Conservation (phyloP, 2,329 filamentous ascomycete species). For the Phyllosticta capitalensis region DNA sequence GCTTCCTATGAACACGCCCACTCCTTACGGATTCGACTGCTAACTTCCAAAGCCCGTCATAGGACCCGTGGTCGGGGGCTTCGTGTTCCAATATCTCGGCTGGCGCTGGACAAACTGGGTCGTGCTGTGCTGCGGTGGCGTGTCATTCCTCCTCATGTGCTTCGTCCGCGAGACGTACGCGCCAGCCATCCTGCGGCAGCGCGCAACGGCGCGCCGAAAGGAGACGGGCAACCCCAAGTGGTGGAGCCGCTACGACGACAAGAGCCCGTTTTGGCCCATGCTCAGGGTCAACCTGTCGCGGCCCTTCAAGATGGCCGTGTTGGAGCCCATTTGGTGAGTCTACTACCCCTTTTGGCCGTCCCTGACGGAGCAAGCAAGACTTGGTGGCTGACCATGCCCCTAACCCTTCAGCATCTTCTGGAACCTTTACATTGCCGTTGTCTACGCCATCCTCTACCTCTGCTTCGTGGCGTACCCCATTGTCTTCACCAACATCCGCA, state of each 20-base stretch:
- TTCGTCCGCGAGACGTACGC: conserved; percentile 65
- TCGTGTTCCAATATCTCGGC: conserved; percentile 36
- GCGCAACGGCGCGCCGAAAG: conserved; percentile 54
- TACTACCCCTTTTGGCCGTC: not conserved
- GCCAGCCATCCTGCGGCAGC: conserved; percentile 58
- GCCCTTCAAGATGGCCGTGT: conserved; percentile 67
- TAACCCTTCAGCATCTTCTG: conserved; percentile 53
- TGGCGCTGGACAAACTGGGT: conserved; percentile 77
- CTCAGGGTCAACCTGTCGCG: conserved; percentile 67
- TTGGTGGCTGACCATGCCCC: not conserved
- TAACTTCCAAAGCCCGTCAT: conserved; percentile 2
- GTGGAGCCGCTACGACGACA: conserved; percentile 74
- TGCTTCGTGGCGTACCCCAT: conserved; percentile 88
- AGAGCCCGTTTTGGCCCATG: conserved; percentile 50
- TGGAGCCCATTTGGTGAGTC: conserved; percentile 72
- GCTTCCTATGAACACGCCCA: too few species aligned
- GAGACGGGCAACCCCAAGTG: conserved; percentile 62
- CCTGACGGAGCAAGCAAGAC: not conserved
- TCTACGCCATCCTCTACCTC: conserved; percentile 81
- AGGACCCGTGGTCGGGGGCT: conserved; percentile 46
- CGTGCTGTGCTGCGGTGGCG: conserved; percentile 58
- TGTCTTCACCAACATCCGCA: conserved; percentile 64
- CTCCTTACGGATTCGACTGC: conserved; percentile 51
- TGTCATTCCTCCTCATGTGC: conserved; percentile 1
- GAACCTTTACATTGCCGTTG: conserved; percentile 61